Percentiles rank a stretch among this genome's conserved stretches.
phyloP scores from a whole-genome alignment of 306 rosid species.

The Purshia tridentata region DNA sequence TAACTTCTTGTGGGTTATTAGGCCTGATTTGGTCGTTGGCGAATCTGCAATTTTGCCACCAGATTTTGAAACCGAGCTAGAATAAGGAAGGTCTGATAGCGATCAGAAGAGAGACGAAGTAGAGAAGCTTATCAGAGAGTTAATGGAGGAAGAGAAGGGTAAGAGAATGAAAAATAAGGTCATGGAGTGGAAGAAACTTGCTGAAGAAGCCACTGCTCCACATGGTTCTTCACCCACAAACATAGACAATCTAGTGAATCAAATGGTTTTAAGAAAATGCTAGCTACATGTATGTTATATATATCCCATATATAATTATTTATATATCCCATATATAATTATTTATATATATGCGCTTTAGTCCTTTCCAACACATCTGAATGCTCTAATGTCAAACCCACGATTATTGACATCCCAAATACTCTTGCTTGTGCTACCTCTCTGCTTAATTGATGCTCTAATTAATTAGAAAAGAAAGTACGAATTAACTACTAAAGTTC shows the following conservation, averaged over 20 bases:
- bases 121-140: not conserved
- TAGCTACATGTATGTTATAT: too few species aligned
- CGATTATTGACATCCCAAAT: not conserved
- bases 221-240: not conserved
- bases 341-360: too few species aligned
- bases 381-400: slow-evolving; percentile 41
- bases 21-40: not conserved
- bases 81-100: not conserved
- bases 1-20: slow-evolving; percentile 10
- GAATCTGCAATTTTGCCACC: not conserved
- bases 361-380: too few species aligned
- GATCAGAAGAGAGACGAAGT: not conserved
- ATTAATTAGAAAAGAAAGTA: too few species aligned
- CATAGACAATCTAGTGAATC: not conserved
- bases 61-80: not conserved
- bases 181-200: slow-evolving; percentile 8
- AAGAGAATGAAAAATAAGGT: not conserved
- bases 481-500: too few species aligned
- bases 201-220: slow-evolving; percentile 1
- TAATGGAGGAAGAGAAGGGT: not conserved
- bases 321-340: too few species aligned
- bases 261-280: too few species aligned
- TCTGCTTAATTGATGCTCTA: too few species aligned
- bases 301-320: too few species aligned
- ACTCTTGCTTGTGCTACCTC: too few species aligned